phyloP scores from a whole-genome alignment of 1,139 yeast genomes.

The Hemisphaericaspora subhashii region DNA sequence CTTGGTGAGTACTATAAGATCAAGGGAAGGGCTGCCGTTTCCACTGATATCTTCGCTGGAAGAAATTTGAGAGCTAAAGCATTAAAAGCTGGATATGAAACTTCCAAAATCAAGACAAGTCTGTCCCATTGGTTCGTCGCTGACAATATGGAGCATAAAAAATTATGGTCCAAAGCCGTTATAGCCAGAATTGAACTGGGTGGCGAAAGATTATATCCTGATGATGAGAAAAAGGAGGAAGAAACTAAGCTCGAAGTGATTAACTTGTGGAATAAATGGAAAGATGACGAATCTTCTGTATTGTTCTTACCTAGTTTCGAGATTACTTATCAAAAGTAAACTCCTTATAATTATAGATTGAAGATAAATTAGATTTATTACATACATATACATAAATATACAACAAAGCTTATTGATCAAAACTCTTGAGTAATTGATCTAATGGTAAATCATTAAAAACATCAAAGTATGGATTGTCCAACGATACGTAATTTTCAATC shows the following conservation, averaged over 20 bases:
- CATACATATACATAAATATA: background rate
- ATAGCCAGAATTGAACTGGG: conserved; percentile 16
- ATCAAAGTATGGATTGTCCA: conserved; percentile 15
- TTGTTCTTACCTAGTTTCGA: conserved; percentile 18
- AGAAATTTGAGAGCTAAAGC: conserved; percentile 19
- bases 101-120: conserved; percentile 12
- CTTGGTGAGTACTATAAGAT: conserved; percentile 12
- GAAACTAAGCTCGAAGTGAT: conserved; percentile 9
- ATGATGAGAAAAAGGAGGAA: conserved; percentile 13
- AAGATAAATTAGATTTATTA: background rate
- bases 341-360: background rate
- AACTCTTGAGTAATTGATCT: conserved; percentile 9
- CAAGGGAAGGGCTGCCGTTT: conserved; percentile 11
- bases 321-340: conserved; percentile 16
- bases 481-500: conserved; percentile 14
- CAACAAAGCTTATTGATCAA: conserved; percentile 3
- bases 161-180: conserved; percentile 13
- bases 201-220: conserved; percentile 13
- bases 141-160: conserved; percentile 10
- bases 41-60: conserved; percentile 20
- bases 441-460: conserved; percentile 12
- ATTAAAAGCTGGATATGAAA: conserved; percentile 21
- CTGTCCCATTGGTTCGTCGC: conserved; percentile 19
- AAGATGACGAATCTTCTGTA: conserved; percentile 16
- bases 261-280: conserved; percentile 18